phyloP scores from a whole-genome alignment of 2,329 filamentous ascomycete species.

The Nectriaceae sp. region DNA sequence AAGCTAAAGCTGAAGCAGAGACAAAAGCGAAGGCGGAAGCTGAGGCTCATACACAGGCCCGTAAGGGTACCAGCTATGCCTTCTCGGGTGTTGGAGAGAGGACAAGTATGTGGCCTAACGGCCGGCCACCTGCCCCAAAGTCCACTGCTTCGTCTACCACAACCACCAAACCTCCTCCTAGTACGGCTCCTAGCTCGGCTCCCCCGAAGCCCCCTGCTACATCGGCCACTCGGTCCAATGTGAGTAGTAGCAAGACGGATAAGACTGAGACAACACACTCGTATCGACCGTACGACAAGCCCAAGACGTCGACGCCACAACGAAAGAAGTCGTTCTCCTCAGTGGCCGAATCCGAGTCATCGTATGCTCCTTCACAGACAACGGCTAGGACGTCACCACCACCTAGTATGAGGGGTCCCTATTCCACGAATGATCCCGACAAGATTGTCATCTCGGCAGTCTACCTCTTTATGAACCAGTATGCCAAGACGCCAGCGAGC shows the following conservation, averaged over 20 bases:
- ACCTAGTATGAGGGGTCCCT: constrained; percentile 74
- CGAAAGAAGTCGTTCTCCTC: constrained; percentile 69
- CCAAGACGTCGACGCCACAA: constrained; percentile 52
- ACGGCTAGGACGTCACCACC: constrained; percentile 84
- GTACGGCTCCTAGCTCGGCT: constrained; percentile 20
- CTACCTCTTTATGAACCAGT: constrained; percentile 89
- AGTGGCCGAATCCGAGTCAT: constrained; percentile 70
- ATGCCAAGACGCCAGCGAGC: constrained; percentile 84
- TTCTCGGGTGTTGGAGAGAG: constrained; percentile 68
- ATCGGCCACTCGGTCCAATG: constrained; percentile 58
- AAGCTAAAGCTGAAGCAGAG: constrained; percentile 30
- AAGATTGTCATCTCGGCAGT: constrained; percentile 96
- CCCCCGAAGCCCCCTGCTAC: constrained; percentile 41
- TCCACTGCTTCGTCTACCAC: constrained; percentile 27
- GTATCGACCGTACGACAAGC: constrained; percentile 75
- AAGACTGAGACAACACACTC: constrained; percentile 55
- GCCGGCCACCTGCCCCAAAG: constrained; percentile 46
- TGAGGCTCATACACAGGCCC: constrained; percentile 32
- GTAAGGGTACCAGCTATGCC: constrained; percentile 58
- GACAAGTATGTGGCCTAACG: constrained; percentile 70
- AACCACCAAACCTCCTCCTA: constrained; percentile 23
- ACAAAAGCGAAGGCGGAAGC: constrained; percentile 32
- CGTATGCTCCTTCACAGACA: constrained; percentile 81
- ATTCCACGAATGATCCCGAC: constrained; percentile 86
- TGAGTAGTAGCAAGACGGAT: constrained; percentile 44